phyloP scores from a whole-genome alignment of 2,329 filamentous ascomycete genomes.

The Colletotrichum destructivum region DNA sequence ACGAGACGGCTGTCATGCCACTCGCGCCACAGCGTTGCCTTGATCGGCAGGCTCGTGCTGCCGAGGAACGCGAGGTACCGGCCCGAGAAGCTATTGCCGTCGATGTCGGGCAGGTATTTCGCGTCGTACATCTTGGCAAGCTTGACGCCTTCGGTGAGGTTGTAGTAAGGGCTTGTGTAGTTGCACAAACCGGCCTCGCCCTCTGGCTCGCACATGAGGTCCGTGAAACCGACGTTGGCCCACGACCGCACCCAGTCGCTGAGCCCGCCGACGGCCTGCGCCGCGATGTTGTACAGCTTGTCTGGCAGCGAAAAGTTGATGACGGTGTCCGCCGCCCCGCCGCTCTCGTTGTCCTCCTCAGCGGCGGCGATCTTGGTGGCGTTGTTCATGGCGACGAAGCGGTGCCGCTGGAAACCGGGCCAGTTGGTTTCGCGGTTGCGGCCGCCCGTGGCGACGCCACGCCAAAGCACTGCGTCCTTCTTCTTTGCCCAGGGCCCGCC shows the following conservation, averaged over 20 bases:
- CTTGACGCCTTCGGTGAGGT: slow-evolving; percentile 55
- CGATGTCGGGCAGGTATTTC: slow-evolving; percentile 83
- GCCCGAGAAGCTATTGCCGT: slow-evolving; percentile 81
- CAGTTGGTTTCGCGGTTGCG: slow-evolving; percentile 73
- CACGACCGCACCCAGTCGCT: slow-evolving; percentile 65
- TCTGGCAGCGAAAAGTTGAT: slow-evolving; percentile 72
- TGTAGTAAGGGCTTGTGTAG: slow-evolving; percentile 65
- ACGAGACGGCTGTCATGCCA: slow-evolving; percentile 85
- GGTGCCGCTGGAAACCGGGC: slow-evolving; percentile 81
- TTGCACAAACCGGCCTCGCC: slow-evolving; percentile 58
- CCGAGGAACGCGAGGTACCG: slow-evolving; percentile 79
- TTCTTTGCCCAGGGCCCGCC: slow-evolving; percentile 73
- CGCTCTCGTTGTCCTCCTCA: slow-evolving; percentile 54
- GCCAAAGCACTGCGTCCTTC: slow-evolving; percentile 70
- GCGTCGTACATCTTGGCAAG: slow-evolving; percentile 69
- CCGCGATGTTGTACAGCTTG: slow-evolving; percentile 62
- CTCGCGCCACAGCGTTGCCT: slow-evolving; percentile 83
- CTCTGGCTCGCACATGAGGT: slow-evolving; percentile 66
- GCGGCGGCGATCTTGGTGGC: slow-evolving; percentile 69
- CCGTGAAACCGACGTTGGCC: slow-evolving; percentile 67
- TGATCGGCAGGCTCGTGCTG: slow-evolving; percentile 80
- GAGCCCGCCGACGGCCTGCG: slow-evolving; percentile 61
- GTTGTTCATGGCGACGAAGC: slow-evolving; percentile 82
- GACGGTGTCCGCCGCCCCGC: slow-evolving; percentile 53
- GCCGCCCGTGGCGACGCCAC: slow-evolving; percentile 78